A percentile compares a stretch with the other conserved stretches of the same genome.
These are phyloP conservation scores for Chlamydomonas eustigma DNA, from an alignment of 139 green algal species.

Conservation along the genomic window DNA sequence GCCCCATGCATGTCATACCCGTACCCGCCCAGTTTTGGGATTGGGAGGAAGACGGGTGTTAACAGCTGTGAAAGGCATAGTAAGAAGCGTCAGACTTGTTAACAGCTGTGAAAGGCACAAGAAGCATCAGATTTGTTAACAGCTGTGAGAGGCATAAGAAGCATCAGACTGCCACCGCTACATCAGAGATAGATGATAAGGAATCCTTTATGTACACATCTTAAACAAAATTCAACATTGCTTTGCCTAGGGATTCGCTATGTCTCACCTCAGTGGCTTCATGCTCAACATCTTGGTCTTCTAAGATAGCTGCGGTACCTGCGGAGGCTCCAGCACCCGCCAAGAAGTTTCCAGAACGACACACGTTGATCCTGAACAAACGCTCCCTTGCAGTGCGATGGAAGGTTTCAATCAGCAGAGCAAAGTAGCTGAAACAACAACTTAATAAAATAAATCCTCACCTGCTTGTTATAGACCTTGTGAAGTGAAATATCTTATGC, in stretches of 20 bases:
- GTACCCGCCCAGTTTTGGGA: conserved; percentile 39
- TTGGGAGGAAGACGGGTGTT: conserved; percentile 69
- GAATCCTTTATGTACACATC: too few relatives aligned
- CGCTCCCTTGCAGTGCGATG: neutral
- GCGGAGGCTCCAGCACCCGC: neutral
- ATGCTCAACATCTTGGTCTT: conserved; percentile 8
- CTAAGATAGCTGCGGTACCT: conserved; percentile 7
- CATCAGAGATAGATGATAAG: too few relatives aligned
- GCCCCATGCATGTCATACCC: conserved; percentile 38
- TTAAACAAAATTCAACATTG: too few relatives aligned
- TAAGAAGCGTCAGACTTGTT: too few relatives aligned
- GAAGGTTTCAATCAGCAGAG: neutral
- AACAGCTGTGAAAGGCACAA: too few relatives aligned
- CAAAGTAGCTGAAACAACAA: neutral
- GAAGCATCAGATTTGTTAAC: too few relatives aligned
- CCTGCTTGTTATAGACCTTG: conserved; percentile 9
- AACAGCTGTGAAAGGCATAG: conserved; percentile 55
- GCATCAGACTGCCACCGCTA: too few relatives aligned
- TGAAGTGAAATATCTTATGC: neutral
- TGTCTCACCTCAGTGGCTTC: neutral
- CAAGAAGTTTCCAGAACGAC: conserved; percentile 17
- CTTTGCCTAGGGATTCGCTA: too few relatives aligned
- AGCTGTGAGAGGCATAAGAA: too few relatives aligned
- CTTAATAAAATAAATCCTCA: neutral
- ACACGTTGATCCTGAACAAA: conserved; percentile 16